phyloP scores from a whole-genome alignment of 1,284 basidiomycete genomes.

The Afroboletus lepidellus region DNA sequence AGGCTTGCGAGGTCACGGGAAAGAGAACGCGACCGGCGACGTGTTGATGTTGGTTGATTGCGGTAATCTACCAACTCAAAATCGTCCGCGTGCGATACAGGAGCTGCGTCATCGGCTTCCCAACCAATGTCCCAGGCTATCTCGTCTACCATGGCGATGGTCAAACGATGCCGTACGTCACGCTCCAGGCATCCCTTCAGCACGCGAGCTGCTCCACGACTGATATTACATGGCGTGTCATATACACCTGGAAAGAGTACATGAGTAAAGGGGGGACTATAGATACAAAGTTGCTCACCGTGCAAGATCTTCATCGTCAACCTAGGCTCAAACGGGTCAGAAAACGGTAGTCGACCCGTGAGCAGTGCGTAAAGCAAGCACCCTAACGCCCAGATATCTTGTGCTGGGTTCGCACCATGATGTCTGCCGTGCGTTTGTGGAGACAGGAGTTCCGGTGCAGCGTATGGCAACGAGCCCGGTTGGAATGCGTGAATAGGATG shows the following conservation, averaged over 20 bases:
- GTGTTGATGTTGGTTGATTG: slow-evolving; percentile 9
- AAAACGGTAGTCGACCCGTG: slow-evolving; percentile 79
- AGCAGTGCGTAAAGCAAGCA: slow-evolving; percentile 84
- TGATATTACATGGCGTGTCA: slow-evolving; percentile 57
- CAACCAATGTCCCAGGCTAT: slow-evolving; percentile 81
- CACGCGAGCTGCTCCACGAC: slow-evolving; percentile 69
- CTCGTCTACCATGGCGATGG: slow-evolving; percentile 70
- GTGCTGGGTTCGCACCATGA: slow-evolving; percentile 56
- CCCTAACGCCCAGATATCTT: slow-evolving; percentile 93
- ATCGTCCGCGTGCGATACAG: slow-evolving; percentile 31
- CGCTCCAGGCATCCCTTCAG: slow-evolving; percentile 74
- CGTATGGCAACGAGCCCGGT: slow-evolving; percentile 88
- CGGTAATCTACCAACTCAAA: slow-evolving; percentile 27
- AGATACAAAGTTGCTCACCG: slow-evolving; percentile 48
- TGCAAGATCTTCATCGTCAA: slow-evolving; percentile 88
- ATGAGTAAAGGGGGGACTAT: slow-evolving; percentile 1
- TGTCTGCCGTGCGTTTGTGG: slow-evolving; percentile 33
- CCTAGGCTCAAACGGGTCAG: slow-evolving; percentile 85
- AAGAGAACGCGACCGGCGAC: slow-evolving; percentile 18
- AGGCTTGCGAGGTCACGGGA: slow-evolving; percentile 11
- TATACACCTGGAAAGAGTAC: slow-evolving; percentile 48
- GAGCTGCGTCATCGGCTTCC: slow-evolving; percentile 40
- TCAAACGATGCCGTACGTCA: slow-evolving; percentile 64
- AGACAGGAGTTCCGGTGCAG: slow-evolving; percentile 75
- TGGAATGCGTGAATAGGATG: slow-evolving; percentile 49